Percentiles rank a stretch among this genome's conserved stretches.
Evolutionary conservation across 1,284 basidiomycete species (phyloP).

Genomic region (Moesziomyces sp.): DNA sequence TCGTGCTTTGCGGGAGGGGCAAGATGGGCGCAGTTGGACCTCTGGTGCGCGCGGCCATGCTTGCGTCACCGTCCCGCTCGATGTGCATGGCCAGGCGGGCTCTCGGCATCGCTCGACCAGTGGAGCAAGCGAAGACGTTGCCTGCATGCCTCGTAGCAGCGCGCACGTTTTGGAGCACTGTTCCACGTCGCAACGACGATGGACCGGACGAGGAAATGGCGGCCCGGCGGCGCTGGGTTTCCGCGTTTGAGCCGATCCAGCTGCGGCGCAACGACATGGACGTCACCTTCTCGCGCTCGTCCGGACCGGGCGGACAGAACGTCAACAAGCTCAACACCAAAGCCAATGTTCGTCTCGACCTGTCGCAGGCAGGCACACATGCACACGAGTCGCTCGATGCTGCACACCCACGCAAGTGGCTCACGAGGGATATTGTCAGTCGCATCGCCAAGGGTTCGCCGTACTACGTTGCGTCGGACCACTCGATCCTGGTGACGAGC

Average conservation of each 20-base stretch:
- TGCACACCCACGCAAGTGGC: conserved; percentile 40
- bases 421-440: conserved; percentile 28
- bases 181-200: conserved; percentile 1
- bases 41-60: no score
- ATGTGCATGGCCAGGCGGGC: background rate
- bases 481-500: conserved; percentile 33
- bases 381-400: conserved; percentile 24
- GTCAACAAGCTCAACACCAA: conserved; percentile 58
- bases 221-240: conserved; percentile 31
- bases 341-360: conserved; percentile 48
- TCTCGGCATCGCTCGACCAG: background rate
- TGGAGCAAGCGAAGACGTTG: background rate
- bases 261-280: conserved; percentile 36
- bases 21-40: background rate
- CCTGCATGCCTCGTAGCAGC: background rate
- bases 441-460: conserved; percentile 40
- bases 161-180: background rate
- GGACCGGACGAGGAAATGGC: conserved; percentile 25
- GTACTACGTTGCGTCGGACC: conserved; percentile 48
- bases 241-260: conserved; percentile 14
- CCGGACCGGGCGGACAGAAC: conserved; percentile 53
- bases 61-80: background rate
- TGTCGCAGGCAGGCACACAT: conserved; percentile 19
- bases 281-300: conserved; percentile 45
- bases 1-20: no score